Evolutionary conservation across 495 filamentous ascomycete genomes (phyloP).

Genomic region (Penicillium arizonense): DNA sequence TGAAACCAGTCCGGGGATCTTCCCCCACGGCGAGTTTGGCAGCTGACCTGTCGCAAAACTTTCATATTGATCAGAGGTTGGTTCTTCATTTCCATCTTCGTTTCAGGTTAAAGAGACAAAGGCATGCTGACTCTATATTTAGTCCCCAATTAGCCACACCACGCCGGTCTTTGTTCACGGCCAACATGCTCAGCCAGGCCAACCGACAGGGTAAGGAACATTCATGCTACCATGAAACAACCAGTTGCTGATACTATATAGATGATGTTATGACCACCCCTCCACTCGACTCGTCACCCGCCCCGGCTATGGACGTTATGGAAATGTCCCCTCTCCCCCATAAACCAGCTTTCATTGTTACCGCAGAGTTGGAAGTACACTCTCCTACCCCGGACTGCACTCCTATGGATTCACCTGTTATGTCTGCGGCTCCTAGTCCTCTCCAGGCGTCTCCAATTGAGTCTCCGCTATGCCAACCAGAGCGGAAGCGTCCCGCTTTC

Average conservation of each 20-base stretch:
- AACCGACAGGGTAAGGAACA: slow-evolving; percentile 67
- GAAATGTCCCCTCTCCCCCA: slow-evolving; percentile 94
- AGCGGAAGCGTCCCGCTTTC: slow-evolving; percentile 42
- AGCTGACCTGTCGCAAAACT: slow-evolving; percentile 94
- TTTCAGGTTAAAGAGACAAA: slow-evolving; percentile 9
- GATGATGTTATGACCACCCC: slow-evolving; percentile 77
- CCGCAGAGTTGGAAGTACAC: slow-evolving; percentile 57
- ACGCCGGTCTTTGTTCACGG: slow-evolving; percentile 87
- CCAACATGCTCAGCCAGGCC: slow-evolving; percentile 64
- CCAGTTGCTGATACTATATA: slow-evolving; percentile 21
- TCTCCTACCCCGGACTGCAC: slow-evolving; percentile 63
- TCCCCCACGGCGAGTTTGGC: slow-evolving; percentile 89
- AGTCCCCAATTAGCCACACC: slow-evolving; percentile 92
- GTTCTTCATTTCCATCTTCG: slow-evolving; percentile 13
- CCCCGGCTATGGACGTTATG: slow-evolving; percentile 74
- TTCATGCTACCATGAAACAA: slow-evolving; percentile 1
- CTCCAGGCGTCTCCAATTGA: slow-evolving; percentile 55
- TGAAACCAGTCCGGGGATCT: slow-evolving; percentile 73
- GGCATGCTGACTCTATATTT: slow-evolving; percentile 31
- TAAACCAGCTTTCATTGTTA: slow-evolving; percentile 65
- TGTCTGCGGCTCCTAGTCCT: slow-evolving; percentile 36
- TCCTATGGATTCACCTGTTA: slow-evolving; percentile 49
- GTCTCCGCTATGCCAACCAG: slow-evolving; percentile 35
- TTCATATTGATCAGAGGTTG: slow-evolving; percentile 89
- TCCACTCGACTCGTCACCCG: slow-evolving; percentile 76